Conservation (phyloP, 106 monocot species). For the Amphibolis antarctica region DNA sequence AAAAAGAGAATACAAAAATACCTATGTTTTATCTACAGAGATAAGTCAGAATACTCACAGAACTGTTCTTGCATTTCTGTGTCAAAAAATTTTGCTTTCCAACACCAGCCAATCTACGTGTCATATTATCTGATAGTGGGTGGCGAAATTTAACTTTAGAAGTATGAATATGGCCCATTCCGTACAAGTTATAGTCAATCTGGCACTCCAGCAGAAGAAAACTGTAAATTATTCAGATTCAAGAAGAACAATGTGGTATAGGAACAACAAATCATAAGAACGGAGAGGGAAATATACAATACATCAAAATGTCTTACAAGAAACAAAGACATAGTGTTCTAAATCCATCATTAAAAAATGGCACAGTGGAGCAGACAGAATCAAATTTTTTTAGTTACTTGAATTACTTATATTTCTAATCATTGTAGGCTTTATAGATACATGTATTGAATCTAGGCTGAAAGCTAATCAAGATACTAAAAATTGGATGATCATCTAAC, state of each 20-base stretch:
- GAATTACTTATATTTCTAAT: too few species aligned
- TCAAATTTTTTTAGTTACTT: too few species aligned
- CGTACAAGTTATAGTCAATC: conserved; percentile 93
- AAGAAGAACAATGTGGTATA: not conserved
- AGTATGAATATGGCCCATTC: conserved; percentile 78
- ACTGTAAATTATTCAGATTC: not conserved
- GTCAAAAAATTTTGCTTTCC: conserved; percentile 4
- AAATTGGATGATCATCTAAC: too few species aligned
- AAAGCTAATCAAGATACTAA: too few species aligned
- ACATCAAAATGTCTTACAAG: too few species aligned
- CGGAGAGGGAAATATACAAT: too few species aligned
- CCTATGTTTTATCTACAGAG: not conserved
- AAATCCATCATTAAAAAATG: too few species aligned
- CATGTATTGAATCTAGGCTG: too few species aligned
- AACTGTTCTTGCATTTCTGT: conserved; percentile 10
- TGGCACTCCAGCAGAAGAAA: conserved; percentile 4
- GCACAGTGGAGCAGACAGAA: too few species aligned
- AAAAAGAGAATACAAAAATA: not conserved
- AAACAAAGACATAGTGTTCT: too few species aligned
- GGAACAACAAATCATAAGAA: not conserved
- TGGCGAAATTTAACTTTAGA: conserved; percentile 66
- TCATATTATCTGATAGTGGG: conserved; percentile 39
- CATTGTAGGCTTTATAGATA: too few species aligned
- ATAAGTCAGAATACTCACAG: conserved; percentile 13
- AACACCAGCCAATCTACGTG: conserved; percentile 11